Evolutionary conservation across 345 rosid genomes (phyloP), one percentile per base, ranked within the genome.

Genomic region (Dovyalis caffra): DNA sequence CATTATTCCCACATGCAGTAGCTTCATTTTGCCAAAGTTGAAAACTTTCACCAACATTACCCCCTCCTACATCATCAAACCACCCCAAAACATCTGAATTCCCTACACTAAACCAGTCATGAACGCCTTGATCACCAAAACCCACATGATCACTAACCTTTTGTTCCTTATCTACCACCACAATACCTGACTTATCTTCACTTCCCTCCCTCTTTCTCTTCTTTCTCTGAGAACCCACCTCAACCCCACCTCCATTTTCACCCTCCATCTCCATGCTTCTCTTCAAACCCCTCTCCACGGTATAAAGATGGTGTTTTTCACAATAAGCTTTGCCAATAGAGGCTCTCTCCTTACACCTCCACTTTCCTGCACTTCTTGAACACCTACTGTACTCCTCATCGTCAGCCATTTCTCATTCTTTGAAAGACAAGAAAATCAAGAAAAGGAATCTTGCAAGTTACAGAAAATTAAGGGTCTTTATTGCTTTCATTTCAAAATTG

Each of bases 11-110:
- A n/a, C 68, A 12, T 64, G 47, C 70, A 49, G 63, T 62, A 14
- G 33, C 73, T 23, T 69, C 73, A 28, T 58, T 76, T 58, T 40
- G 72, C 75, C 79, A 77, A 72, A 77, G 73, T n/a, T 77, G 71
- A 56, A 76, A 77, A 64, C 12, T 69, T 68, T 49, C 37, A 61
- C 79, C 64, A 23, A 31, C 76, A 75, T 77, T 79, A 34, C 31
- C 78, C 18, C 14, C 80, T 38, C 63, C 70, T 11, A 68, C 70
- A 18, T 64, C 77, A 31, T 72, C 79, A 32, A 73, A 73, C 76
- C 76, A 73, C 58, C 61, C 66, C 20, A 73, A 73, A 63, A 73
- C 76, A 45, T 62, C 76, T 1, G 76, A 63, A 64, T 64, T 47
- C 14, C 76, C 76, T 29, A 35, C 68, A 45, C 47, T 63, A 23